Base-by-base conservation (phyloP, 306 rosid genomes). In the Rubus parviflorus region DNA sequence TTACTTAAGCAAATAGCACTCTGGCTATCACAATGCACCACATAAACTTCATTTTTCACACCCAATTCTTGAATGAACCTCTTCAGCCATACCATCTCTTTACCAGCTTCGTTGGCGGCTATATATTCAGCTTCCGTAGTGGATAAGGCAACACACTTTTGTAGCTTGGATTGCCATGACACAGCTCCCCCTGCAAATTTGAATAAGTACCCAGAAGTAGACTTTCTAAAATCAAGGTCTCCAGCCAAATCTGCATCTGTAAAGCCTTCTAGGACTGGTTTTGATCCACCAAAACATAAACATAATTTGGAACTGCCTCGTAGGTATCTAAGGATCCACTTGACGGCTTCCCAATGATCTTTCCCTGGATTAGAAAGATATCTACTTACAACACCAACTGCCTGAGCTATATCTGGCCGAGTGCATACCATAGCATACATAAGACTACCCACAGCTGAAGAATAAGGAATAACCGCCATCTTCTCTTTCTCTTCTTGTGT, bases 381-480 rank as follows among this genome's bases (percentile, higher is more conserved):
- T 53, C 57, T 69, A 37, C 57, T 69, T 0, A 69, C 38, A 69
- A 2, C 37, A 7, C 54, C 38, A 6, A 73, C 37, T 73, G 7
- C 23, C 14, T 71, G 45, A 6, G 61, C 63, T 19, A n/a, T 54
- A 8, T 54, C 30, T 6, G 61, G 30, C 0, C 30, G 61, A n/a
- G 30, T 57, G 25, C 63, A 22, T 8, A 22, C 15, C 35, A 22
- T 57, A 13, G 7, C 30, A 54, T 54, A n/a, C 61, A n/a, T 54
- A 15, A 71, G 20, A 70, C 74, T 47, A 10, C 74, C 61, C 25
- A 22, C 8, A 23, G 23, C 75, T 15, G 74, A 47, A 6, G 74
- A n/a, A 42, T 47, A 46, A 6, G n/a, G 38, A 30, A 70, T 8
- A 25, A 30, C 16, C 2, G n/a, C 17, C 74, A 70, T 70, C 17